Percentiles rank a stretch among this genome's conserved stretches.
These are phyloP conservation scores for Agroathelia rolfsii DNA, from an alignment of 1,284 basidiomycete genomes.

Conservation along the genomic window DNA sequence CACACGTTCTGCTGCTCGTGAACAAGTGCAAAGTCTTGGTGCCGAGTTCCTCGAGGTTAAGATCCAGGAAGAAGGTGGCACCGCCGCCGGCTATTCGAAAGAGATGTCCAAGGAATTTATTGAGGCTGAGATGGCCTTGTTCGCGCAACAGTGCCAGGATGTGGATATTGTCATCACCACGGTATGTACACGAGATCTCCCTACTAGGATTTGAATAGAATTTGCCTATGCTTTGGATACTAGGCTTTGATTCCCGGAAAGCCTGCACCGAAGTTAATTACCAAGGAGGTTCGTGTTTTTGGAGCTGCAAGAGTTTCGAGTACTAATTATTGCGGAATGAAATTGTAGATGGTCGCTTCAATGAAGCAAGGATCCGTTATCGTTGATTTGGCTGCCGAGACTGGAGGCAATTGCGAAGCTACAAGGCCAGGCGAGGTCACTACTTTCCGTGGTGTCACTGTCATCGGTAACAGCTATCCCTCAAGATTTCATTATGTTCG, in stretches of 20 bases:
- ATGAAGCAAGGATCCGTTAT: conserved; percentile 86
- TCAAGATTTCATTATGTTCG: neutral
- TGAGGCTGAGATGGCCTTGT: conserved; percentile 81
- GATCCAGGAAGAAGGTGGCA: conserved; percentile 71
- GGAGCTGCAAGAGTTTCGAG: neutral
- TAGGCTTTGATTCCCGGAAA: conserved; percentile 75
- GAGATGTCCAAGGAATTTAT: conserved; percentile 86
- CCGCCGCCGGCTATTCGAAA: conserved; percentile 79
- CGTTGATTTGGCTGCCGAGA: conserved; percentile 77
- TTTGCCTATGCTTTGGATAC: conserved; percentile 1
- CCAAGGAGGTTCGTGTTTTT: conserved; percentile 37
- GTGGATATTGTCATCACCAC: conserved; percentile 84
- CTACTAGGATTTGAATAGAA: conserved; percentile 3
- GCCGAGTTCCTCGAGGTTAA: conserved; percentile 78
- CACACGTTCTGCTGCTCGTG: conserved; percentile 70
- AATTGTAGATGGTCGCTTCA: conserved; percentile 58
- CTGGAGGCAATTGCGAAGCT: conserved; percentile 76
- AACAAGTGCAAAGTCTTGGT: conserved; percentile 80
- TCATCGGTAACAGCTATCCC: no score
- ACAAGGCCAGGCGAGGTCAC: conserved; percentile 66
- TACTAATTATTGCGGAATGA: conserved; percentile 1
- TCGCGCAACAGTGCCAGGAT: conserved; percentile 76
- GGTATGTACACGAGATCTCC: conserved; percentile 26
- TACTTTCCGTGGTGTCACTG: conserved; percentile 62
- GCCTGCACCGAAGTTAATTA: conserved; percentile 77